Evolutionary conservation across 2,329 filamentous ascomycete species (phyloP).

Genomic region (Volutella citrinella): DNA sequence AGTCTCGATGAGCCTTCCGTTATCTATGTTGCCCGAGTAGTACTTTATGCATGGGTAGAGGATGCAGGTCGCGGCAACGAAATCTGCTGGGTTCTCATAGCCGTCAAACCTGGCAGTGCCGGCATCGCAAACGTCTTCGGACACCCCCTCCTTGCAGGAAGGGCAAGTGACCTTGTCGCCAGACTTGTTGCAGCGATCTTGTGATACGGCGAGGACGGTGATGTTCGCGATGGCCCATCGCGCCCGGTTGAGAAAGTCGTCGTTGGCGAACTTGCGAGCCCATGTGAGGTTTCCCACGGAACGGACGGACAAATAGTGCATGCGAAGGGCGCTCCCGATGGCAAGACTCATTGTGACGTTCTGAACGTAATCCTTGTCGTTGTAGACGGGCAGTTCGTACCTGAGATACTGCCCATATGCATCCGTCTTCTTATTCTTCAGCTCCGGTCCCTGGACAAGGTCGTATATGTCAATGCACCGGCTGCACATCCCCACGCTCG

Average conservation of each 20-base stretch:
- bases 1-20: neutral
- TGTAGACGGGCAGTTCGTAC: neutral
- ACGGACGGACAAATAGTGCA: too few species aligned
- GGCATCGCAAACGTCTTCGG: too few species aligned
- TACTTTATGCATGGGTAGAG: slow-evolving; percentile 1
- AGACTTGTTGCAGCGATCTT: neutral
- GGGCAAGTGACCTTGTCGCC: neutral
- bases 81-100: neutral
- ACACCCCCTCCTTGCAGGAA: neutral
- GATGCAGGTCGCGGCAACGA: neutral
- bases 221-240: slow-evolving; percentile 1
- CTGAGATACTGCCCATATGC: neutral
- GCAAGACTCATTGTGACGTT: neutral
- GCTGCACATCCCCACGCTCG: slow-evolving; percentile 5
- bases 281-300: neutral
- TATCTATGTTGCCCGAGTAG: neutral
- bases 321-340: too few species aligned
- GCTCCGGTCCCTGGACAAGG: neutral
- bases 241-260: neutral
- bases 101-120: neutral
- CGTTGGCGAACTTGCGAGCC: neutral
- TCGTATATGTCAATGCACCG: neutral
- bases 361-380: neutral
- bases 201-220: neutral
- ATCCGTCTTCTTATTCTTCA: neutral